Evolutionary conservation across 495 filamentous ascomycete genomes (phyloP).

Genomic region (Apiosordaria backusii): DNA sequence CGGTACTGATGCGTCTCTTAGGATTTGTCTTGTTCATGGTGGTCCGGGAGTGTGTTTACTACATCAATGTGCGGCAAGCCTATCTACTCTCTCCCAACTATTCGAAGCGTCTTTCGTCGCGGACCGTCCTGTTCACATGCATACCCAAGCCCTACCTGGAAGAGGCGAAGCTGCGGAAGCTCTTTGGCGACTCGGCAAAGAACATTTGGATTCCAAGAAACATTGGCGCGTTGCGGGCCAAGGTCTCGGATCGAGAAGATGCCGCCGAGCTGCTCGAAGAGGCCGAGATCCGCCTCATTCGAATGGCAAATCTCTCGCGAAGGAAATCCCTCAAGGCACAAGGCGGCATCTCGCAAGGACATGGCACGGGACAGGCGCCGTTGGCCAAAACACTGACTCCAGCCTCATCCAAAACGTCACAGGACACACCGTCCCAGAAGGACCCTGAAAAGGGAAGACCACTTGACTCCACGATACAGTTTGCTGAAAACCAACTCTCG

Average conservation of each 20-base stretch:
- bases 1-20: slow-evolving; percentile 21
- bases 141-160: slow-evolving; percentile 59
- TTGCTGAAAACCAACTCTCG: slow-evolving; percentile 23
- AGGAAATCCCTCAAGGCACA: slow-evolving; percentile 44
- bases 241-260: slow-evolving; percentile 58
- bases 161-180: slow-evolving; percentile 52
- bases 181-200: slow-evolving; percentile 58
- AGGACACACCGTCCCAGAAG: slow-evolving; percentile 2
- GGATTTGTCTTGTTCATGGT: slow-evolving; percentile 65
- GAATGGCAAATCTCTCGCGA: slow-evolving; percentile 54
- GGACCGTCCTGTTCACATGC: slow-evolving; percentile 67
- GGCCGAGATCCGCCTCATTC: slow-evolving; percentile 63
- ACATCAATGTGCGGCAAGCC: slow-evolving; percentile 65
- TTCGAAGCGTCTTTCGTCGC: slow-evolving; percentile 60
- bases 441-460: slow-evolving; percentile 28
- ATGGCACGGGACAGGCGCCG: slow-evolving; percentile 9
- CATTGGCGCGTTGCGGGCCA: slow-evolving; percentile 51
- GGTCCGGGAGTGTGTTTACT: slow-evolving; percentile 64
- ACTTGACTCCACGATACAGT: slow-evolving; percentile 14
- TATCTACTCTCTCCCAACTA: slow-evolving; percentile 69
- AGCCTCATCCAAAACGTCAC: not conserved
- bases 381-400: slow-evolving; percentile 19
- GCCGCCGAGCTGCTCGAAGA: slow-evolving; percentile 59
- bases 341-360: slow-evolving; percentile 32
- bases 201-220: slow-evolving; percentile 62